Percentiles rank a stretch among this genome's conserved stretches.
phyloP scores from a whole-genome alignment of 371 early-diverging fungal species.

The Mycotypha africana region DNA sequence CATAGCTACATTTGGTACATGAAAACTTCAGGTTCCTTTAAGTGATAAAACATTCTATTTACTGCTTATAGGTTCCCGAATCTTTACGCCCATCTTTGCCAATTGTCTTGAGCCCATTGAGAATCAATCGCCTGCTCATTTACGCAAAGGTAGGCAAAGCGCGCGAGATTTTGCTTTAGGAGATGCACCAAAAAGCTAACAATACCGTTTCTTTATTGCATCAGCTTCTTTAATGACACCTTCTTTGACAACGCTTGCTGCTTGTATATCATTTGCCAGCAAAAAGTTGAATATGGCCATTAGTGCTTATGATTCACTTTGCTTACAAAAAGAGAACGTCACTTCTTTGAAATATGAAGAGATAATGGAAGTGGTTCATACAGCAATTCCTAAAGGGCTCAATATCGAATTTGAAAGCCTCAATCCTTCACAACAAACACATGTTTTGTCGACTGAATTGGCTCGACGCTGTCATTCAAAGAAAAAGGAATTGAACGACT shows the following conservation, averaged over 20 bases:
- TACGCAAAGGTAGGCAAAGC: conserved; percentile 6
- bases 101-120: conserved; percentile 9
- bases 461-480: conserved; percentile 12
- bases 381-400: conserved; percentile 22
- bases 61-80: neutral
- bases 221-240: conserved; percentile 19
- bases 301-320: conserved; percentile 14
- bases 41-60: neutral
- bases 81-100: conserved; percentile 12
- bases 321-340: conserved; percentile 20
- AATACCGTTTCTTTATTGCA: too few species aligned
- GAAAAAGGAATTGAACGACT: conserved; percentile 15
- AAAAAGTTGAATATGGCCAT: conserved; percentile 10
- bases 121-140: neutral
- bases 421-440: conserved; percentile 27
- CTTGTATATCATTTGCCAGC: conserved; percentile 15
- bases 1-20: too few species aligned
- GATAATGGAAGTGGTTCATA: conserved; percentile 19
- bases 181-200: too few species aligned
- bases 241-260: conserved; percentile 23
- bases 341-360: conserved; percentile 30
- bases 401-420: conserved; percentile 24
- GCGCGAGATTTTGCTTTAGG: too few species aligned
- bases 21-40: neutral
- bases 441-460: conserved; percentile 20